Percentiles rank a stretch among this genome's conserved stretches.
These are phyloP conservation scores for Marsdenia floribunda DNA, from an alignment of 257 asterid species.

Conservation along the genomic window DNA sequence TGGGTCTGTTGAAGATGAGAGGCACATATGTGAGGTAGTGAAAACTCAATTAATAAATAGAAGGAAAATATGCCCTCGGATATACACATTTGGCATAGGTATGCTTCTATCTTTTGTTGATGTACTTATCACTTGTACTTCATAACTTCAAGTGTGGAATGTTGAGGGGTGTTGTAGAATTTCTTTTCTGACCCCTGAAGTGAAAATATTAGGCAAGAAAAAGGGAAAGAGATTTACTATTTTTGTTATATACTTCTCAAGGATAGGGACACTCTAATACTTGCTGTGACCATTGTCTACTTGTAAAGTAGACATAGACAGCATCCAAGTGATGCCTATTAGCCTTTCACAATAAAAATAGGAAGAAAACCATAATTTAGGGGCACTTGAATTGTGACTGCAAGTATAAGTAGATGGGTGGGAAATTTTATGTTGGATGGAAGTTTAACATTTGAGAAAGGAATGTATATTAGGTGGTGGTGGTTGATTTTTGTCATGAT, in stretches of 20 bases:
- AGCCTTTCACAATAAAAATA: not conserved
- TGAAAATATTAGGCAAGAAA: not conserved
- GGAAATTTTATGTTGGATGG: not conserved
- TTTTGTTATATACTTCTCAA: not conserved
- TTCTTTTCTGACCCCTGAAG: not conserved
- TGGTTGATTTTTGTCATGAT: not conserved
- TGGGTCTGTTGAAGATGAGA: constrained; percentile 91
- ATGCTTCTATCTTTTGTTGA: constrained; percentile 9
- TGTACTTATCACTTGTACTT: not conserved
- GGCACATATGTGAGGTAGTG: constrained; percentile 61
- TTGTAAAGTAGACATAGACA: not conserved
- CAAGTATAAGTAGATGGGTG: not conserved
- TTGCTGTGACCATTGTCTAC: not conserved
- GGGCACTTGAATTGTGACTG: not conserved
- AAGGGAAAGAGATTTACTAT: not conserved
- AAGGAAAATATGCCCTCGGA: constrained; percentile 54
- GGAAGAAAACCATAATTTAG: not conserved
- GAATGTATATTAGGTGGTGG: not conserved
- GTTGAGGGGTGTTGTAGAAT: not conserved
- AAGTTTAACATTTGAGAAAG: not conserved
- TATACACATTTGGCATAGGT: constrained; percentile 91
- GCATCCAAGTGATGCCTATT: not conserved
- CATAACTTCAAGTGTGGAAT: not conserved
- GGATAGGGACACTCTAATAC: not conserved
- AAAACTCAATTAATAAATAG: constrained; percentile 39